Base-by-base conservation (phyloP, 495 filamentous ascomycete genomes). In the Aspergillus affinis region DNA sequence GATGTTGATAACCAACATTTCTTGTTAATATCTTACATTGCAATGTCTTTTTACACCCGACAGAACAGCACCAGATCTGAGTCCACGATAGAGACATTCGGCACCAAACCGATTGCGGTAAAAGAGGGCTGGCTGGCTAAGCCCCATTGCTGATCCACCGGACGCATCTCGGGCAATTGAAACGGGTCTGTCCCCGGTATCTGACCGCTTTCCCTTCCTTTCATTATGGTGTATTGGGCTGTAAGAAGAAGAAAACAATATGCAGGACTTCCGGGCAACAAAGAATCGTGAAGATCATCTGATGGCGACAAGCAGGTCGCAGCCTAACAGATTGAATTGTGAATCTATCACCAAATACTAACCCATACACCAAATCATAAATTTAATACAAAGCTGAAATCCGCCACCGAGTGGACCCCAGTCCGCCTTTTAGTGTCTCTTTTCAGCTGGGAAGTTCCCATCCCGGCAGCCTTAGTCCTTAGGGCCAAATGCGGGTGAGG, bases 121-220 rank as follows among this genome's bases (percentile, higher is more conserved):
- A 41, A 41, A 41, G 36, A 41, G 36, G 36, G 10, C 36, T 41
- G 36, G 20, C 54, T 54, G 54, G 62, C 62, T 64, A 64, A 64
- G 62, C 62, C 62, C 61, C 62, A 52, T 58, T 60, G 54, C 19
- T 29, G 62, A 61, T 60, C 61, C 61, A 64, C 61, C 57, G 19
- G 56, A 52, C 51, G 56, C 56, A 58, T 51, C 48, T 41, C 30
- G 53, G 53, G 53, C 30, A 20, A 46, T 44, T 17, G 29, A 46
- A 55, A 55, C 53, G 53, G 53, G 15, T 20, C 45, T 15, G 41
- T 55, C 53, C 30, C 30, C 32, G 26, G 18, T 19, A 26, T 27
- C 13, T 51, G 36, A 41, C 36, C 36, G 36, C 15, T 10, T 4
- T 15, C 13, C 6, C 13, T 41, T 13, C 3, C 36, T 41, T 32